A percentile compares a stretch with the other conserved stretches of the same genome.
phyloP scores from a whole-genome alignment of 129 eudicot species.

The Flaveria linearis region DNA sequence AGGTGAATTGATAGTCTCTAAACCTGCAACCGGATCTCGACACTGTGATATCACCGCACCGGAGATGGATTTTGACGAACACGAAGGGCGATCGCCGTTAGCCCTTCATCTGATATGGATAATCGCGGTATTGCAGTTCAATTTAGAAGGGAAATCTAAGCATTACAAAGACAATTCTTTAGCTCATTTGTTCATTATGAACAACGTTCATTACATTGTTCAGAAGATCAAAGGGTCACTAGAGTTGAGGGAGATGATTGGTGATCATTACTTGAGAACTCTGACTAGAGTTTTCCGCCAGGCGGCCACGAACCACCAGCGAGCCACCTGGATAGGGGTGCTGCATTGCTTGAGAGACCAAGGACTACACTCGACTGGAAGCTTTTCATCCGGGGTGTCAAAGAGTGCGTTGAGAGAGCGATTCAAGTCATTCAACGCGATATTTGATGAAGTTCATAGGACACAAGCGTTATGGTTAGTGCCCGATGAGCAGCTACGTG shows the following conservation, averaged over 20 bases:
- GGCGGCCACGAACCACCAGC: conserved; percentile 62
- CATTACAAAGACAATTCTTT: conserved; percentile 60
- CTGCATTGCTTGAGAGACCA: conserved; percentile 67
- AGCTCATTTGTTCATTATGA: conserved; percentile 76
- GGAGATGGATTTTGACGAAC: conserved; percentile 61
- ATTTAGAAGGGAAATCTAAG: conserved; percentile 66
- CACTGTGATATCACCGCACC: conserved; percentile 51
- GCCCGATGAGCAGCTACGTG: conserved; percentile 67
- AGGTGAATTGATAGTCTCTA: conserved; percentile 56
- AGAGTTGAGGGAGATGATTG: conserved; percentile 67
- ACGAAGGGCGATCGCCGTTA: conserved; percentile 53
- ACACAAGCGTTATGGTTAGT: conserved; percentile 75
- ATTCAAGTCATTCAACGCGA: conserved; percentile 68
- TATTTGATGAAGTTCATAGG: conserved; percentile 69
- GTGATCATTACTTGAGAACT: conserved; percentile 59
- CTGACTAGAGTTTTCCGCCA: conserved; percentile 52
- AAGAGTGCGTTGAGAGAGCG: conserved; percentile 63
- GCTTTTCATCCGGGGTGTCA: conserved; percentile 69
- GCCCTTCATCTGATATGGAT: conserved; percentile 70
- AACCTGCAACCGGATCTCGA: conserved; percentile 62
- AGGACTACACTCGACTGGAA: conserved; percentile 63
- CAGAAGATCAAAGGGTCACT: conserved; percentile 63
- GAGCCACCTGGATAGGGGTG: conserved; percentile 71
- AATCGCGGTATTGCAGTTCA: conserved; percentile 54
- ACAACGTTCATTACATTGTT: conserved; percentile 73